Evolutionary conservation across 202 grass and related monocot genomes (phyloP).

Genomic region (Carex arenaria): DNA sequence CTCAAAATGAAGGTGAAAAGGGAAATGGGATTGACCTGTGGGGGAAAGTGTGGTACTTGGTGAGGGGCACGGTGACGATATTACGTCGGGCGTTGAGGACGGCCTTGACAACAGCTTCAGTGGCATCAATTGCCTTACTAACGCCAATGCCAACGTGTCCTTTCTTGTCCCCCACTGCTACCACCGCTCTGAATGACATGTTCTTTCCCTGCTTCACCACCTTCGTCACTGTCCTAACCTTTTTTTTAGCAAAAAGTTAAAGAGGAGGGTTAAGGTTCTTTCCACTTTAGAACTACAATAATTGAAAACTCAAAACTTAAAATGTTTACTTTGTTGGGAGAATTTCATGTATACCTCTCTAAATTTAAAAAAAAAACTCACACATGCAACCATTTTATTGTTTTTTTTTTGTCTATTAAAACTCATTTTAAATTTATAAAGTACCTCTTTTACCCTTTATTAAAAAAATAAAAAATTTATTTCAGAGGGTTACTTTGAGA

Average conservation of each 20-base stretch:
- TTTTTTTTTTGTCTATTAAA: too few species aligned
- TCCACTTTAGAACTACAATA: too few species aligned
- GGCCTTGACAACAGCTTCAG: conserved; percentile 78
- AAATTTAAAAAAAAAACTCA: too few species aligned
- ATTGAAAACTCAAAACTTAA: too few species aligned
- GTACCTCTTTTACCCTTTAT: too few species aligned
- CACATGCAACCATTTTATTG: too few species aligned
- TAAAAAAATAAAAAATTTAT: too few species aligned
- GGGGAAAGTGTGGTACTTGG: conserved; percentile 78
- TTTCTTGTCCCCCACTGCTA: conserved; percentile 82
- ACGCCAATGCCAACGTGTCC: conserved; percentile 78
- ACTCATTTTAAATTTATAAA: too few species aligned
- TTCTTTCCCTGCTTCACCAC: conserved; percentile 93
- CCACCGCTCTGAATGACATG: conserved; percentile 65
- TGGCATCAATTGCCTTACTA: conserved; percentile 75
- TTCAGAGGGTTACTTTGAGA: neutral
- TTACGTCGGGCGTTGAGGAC: conserved; percentile 76
- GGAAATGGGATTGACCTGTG: conserved; percentile 61
- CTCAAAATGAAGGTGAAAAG: neutral
- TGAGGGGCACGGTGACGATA: conserved; percentile 79
- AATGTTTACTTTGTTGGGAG: too few species aligned
- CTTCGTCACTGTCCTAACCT: conserved; percentile 58
- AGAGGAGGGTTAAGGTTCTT: too few species aligned
- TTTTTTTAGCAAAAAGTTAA: neutral
- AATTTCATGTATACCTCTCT: too few species aligned